These are phyloP conservation scores for Phialophora chinensis DNA, from an alignment of 2,329 filamentous ascomycete species.

Conservation along the genomic window DNA sequence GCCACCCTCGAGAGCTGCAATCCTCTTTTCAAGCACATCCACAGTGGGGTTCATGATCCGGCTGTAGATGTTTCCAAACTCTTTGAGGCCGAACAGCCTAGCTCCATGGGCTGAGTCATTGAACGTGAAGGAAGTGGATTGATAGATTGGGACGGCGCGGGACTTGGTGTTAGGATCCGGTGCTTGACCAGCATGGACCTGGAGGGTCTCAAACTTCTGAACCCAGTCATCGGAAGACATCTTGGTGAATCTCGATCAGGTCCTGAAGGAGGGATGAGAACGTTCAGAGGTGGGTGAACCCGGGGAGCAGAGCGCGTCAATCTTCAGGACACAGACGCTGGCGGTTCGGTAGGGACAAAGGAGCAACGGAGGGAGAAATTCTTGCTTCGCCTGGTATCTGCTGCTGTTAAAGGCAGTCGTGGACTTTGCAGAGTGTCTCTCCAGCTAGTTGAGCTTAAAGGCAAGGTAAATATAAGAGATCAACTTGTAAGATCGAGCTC, in stretches of 20 bases:
- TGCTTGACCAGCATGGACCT: constrained; percentile 82
- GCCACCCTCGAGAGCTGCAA: constrained; percentile 70
- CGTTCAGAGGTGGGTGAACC: not conserved
- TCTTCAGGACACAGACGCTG: not conserved
- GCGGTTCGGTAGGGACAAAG: not conserved
- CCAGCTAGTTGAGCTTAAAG: not conserved
- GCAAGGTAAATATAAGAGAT: not conserved
- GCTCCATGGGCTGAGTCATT: constrained; percentile 96
- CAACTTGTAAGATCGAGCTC: not conserved
- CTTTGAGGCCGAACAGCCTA: constrained; percentile 93
- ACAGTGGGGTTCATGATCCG: constrained; percentile 95
- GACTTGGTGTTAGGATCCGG: constrained; percentile 83
- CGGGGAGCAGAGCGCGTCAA: not conserved
- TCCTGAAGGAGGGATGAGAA: not conserved
- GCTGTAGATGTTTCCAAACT: constrained; percentile 97
- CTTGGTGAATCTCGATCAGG: constrained; percentile 16
- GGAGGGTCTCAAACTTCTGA: constrained; percentile 78
- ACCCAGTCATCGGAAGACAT: constrained; percentile 47
- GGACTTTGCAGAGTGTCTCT: not conserved
- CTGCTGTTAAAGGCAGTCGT: not conserved
- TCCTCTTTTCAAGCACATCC: constrained; percentile 87
- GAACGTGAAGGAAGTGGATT: constrained; percentile 91
- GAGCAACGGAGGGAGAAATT: not conserved
- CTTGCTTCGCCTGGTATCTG: not conserved
- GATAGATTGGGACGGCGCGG: constrained; percentile 93